Percentiles rank a stretch among this genome's conserved stretches.
These are phyloP conservation scores for Schoenoplectus tabernaemontani DNA, from an alignment of 202 grass and related monocot species.

Conservation along the genomic window DNA sequence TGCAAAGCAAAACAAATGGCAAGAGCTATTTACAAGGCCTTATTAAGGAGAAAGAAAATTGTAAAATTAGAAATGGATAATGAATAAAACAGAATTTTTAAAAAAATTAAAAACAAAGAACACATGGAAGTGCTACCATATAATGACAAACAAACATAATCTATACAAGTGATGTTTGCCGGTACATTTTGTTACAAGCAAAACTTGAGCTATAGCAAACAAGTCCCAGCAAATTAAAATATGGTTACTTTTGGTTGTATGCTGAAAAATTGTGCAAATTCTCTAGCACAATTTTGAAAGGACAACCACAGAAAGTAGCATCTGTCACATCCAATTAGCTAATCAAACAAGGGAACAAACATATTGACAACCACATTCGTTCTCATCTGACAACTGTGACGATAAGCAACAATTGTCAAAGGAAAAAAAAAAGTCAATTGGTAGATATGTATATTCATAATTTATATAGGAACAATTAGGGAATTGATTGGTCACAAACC, in stretches of 20 bases:
- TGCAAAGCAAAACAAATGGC: not conserved
- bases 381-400: too few species aligned
- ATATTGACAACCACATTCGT: not conserved
- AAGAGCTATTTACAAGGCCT: too few species aligned
- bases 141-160: conserved; percentile 1
- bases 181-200: not conserved
- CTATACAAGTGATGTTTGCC: not conserved
- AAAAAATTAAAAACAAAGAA: not conserved
- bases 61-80: not conserved
- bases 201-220: conserved; percentile 1
- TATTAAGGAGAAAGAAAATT: not conserved
- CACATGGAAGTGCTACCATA: not conserved
- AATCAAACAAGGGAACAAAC: not conserved
- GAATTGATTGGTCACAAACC: too few species aligned
- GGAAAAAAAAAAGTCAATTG: too few species aligned
- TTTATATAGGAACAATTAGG: too few species aligned
- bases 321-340: not conserved
- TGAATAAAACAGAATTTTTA: not conserved
- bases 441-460: too few species aligned
- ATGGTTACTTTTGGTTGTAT: conserved; percentile 19
- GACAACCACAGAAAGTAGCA: not conserved
- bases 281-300: conserved; percentile 19
- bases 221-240: not conserved
- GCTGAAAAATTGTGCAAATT: conserved; percentile 22
- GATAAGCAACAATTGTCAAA: too few species aligned